A percentile compares a stretch with the other conserved stretches of the same genome.
phyloP scores from a whole-genome alignment of 768 basidiomycete genomes.

The Galerina sulciceps region DNA sequence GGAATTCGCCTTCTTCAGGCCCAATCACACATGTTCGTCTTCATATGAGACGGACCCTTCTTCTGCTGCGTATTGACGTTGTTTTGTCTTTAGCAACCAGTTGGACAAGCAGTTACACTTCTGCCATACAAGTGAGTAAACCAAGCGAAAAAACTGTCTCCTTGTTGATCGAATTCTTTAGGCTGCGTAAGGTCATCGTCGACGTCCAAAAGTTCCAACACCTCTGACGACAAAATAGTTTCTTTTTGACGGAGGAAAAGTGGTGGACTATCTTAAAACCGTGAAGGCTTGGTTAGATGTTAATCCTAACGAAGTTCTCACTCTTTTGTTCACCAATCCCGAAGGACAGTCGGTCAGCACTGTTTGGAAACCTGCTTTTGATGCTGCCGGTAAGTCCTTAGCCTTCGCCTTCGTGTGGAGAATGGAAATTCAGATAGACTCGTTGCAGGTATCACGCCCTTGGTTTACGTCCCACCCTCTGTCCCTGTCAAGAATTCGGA shows the following conservation, averaged over 20 bases:
- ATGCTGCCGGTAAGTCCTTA: conserved; percentile 42
- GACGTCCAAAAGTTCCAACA: background rate
- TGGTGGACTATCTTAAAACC: conserved; percentile 48
- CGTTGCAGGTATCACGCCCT: conserved; percentile 42
- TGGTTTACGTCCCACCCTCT: conserved; percentile 56
- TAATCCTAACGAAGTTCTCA: conserved; percentile 70
- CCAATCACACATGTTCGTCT: conserved; percentile 50
- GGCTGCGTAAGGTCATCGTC: conserved; percentile 36
- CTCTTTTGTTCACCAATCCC: conserved; percentile 70
- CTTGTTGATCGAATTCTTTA: conserved; percentile 12
- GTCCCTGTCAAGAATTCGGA: conserved; percentile 44
- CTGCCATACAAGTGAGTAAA: conserved; percentile 63
- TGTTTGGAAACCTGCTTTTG: conserved; percentile 59
- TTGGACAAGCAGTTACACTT: conserved; percentile 57
- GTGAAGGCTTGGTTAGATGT: conserved; percentile 61
- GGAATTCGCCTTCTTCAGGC: conserved; percentile 67
- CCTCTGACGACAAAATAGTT: conserved; percentile 19
- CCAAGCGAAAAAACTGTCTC: background rate
- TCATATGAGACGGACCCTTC: background rate
- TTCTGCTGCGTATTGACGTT: background rate
- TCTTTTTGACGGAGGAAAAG: conserved; percentile 60
- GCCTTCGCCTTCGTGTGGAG: background rate
- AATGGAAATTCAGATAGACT: background rate
- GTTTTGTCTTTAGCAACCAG: conserved; percentile 14
- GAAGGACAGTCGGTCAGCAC: conserved; percentile 53